Evolutionary conservation across 2,329 filamentous ascomycete species (phyloP).

Genomic region (Talaromyces islandicus): DNA sequence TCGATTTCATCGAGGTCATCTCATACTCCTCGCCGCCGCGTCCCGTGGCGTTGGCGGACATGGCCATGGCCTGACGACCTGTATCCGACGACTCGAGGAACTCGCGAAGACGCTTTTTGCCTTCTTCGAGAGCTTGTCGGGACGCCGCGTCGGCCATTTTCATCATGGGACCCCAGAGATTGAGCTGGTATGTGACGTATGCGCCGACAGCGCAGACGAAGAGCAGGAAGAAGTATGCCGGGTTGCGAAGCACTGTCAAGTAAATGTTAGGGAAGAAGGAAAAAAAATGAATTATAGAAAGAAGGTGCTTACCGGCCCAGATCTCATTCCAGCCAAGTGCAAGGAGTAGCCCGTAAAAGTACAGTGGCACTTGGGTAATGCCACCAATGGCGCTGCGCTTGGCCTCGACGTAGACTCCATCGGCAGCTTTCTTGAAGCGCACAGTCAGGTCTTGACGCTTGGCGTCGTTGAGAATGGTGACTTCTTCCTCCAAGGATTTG

Average conservation of each 20-base stretch:
- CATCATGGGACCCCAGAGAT: constrained; percentile 91
- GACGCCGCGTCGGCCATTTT: constrained; percentile 90
- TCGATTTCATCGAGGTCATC: constrained; percentile 35
- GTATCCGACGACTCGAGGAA: constrained; percentile 85
- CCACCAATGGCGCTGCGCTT: constrained; percentile 95
- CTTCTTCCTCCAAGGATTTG: constrained; percentile 92
- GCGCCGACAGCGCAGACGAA: constrained; percentile 69
- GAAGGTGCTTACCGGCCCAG: constrained; percentile 64
- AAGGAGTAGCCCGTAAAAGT: constrained; percentile 86
- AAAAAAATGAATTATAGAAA: not conserved
- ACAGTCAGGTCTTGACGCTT: constrained; percentile 89
- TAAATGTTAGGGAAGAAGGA: not conserved
- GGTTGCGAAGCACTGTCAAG: constrained; percentile 76
- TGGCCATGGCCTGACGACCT: constrained; percentile 73
- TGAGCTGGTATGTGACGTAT: constrained; percentile 88
- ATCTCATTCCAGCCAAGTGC: constrained; percentile 99
- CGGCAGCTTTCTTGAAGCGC: constrained; percentile 96
- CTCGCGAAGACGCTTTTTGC: constrained; percentile 83
- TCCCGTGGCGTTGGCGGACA: constrained; percentile 50
- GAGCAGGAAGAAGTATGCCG: constrained; percentile 84
- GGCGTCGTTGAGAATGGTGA: constrained; percentile 83
- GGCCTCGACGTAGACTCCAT: constrained; percentile 95
- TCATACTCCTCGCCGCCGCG: constrained; percentile 51
- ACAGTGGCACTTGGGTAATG: constrained; percentile 86
- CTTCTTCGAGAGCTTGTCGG: constrained; percentile 79